These are phyloP conservation scores for Cystobasidium slooffiae DNA, from an alignment of 1,284 basidiomycete species.

Conservation along the genomic window DNA sequence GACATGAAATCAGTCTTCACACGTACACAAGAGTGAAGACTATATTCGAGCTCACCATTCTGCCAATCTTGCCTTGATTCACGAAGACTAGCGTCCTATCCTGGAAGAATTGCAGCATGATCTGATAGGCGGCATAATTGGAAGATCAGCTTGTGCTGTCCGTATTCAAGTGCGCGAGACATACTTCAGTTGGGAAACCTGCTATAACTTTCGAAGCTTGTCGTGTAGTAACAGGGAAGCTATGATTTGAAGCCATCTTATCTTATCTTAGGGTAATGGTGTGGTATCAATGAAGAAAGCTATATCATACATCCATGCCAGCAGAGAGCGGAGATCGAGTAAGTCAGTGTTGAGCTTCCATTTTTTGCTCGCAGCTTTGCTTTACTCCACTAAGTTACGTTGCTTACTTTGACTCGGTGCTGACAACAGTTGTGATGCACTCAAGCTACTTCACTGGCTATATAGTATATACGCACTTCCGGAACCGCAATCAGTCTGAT, in stretches of 20 bases:
- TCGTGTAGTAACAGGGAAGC: slow-evolving; percentile 26
- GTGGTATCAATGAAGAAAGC: background rate
- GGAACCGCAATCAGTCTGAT: too few relatives aligned
- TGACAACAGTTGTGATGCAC: background rate
- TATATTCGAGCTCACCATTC: slow-evolving; percentile 21
- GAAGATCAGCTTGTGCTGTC: background rate
- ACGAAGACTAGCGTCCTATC: slow-evolving; percentile 29
- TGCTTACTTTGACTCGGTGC: too few relatives aligned
- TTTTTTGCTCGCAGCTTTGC: too few relatives aligned
- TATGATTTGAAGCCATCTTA: slow-evolving; percentile 2
- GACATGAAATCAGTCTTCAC: background rate
- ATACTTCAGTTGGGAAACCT: slow-evolving; percentile 39
- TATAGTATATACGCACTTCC: too few relatives aligned
- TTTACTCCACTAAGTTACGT: too few relatives aligned
- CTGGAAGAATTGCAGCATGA: slow-evolving; percentile 40
- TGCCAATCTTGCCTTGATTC: slow-evolving; percentile 37
- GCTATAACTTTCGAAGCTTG: slow-evolving; percentile 16
- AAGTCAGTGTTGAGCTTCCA: too few relatives aligned
- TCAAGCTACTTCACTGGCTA: too few relatives aligned
- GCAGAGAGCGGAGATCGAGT: too few relatives aligned
- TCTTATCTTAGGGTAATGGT: background rate
- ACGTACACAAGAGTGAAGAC: background rate
- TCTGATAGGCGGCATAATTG: background rate
- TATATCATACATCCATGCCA: too few relatives aligned
- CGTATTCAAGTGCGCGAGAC: background rate